Evolutionary conservation across 164 flowering plant genomes (phyloP), one percentile per base, ranked within the genome.

Genomic region (Vitis rotundifolia): DNA sequence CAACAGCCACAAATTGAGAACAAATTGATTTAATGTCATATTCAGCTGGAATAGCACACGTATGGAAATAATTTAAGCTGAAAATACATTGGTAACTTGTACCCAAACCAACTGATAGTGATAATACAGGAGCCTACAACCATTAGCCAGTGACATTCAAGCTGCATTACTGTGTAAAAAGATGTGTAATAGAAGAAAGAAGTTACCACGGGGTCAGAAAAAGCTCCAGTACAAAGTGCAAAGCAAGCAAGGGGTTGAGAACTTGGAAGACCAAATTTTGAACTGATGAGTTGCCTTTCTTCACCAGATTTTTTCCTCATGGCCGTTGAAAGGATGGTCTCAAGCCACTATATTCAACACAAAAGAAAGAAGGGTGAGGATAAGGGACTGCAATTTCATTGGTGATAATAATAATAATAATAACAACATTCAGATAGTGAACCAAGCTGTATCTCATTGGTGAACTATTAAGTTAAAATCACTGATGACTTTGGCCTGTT

Each of bases 191-290:
- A 28, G 29, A 54, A 59, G 26, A 9, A 64, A 75, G 70, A 63
- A 52, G 22, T 83, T 87, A 93, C 98, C 94, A 81, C 74, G 16
- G 98, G 98, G 77, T 89, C 98, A 52, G 98, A 93, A 66, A 75
- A 70, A 61, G 93, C 87, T 66, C 98, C 98, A 5, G 85, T 87
- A 67, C 98, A 91, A 13, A 93, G 89, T 60, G 94, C 89, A 82
- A 91, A 89, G 84, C 83, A 87, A 68, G 79, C 76, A 69, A 87
- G 85, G 28, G 97, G 87, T 61, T 87, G 79, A 31, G 84, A 64
- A 53, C 19, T 57, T 18, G 78, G 73, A 66, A 85, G 84, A 19
- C 91, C 79, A 69, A 85, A 89, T 67, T 80, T 89, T 64, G 91
- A 81, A 67, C 78, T 73, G 60, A 85, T 73, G 56, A 80, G 74